Base-by-base conservation (phyloP, 306 rosid species). In the Citrullus colocynthis region DNA sequence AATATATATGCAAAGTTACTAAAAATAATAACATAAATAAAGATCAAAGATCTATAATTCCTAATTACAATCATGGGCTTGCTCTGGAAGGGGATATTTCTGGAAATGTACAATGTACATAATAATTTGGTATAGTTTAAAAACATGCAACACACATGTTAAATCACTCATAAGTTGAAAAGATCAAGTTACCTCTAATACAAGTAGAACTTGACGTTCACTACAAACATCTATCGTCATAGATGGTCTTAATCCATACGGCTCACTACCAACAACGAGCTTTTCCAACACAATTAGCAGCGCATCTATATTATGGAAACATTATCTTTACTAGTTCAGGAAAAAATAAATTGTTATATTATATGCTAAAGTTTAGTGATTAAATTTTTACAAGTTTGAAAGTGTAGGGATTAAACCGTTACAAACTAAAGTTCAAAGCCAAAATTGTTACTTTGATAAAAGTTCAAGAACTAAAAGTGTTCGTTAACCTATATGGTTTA, bases 221-320 rank as follows among this genome's bases (percentile, higher is more conserved):
- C 92, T 92, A 85, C 93, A 94, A 84, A 92, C 92, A 86, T 94
- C 96, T 78, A 94, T 69, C 66, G 82, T 83, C 83, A 92, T 80
- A 82, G 88, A 87, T 49, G 91, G 95, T 80, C 97, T 91, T 80
- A 91, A 79, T 80, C 88, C 87, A 62, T 89, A 86, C 74, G 62
- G 80, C 78, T 90, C 97, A 57, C 55, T 77, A 15, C 91, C 90
- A 80, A 79, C 28, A 42, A 94, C 75, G 80, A 94, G 83, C 82
- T 86, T 90, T 84, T 83, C 84, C 59, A 94, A 82, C 66, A 90
- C 85, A 62, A 58, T 78, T 79, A 94, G 75, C 72, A 94, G 85
- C 58, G 83, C 84, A 66, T 90, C 98, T 92, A 86, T 86, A 87
- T 71, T 48, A 71, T 28, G 57, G 41, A 71, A 71, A 71, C 58